Percentiles rank a stretch among this genome's conserved stretches.
Conservation (phyloP, 306 rosid genomes). For the Lathyrus tuberosus region DNA sequence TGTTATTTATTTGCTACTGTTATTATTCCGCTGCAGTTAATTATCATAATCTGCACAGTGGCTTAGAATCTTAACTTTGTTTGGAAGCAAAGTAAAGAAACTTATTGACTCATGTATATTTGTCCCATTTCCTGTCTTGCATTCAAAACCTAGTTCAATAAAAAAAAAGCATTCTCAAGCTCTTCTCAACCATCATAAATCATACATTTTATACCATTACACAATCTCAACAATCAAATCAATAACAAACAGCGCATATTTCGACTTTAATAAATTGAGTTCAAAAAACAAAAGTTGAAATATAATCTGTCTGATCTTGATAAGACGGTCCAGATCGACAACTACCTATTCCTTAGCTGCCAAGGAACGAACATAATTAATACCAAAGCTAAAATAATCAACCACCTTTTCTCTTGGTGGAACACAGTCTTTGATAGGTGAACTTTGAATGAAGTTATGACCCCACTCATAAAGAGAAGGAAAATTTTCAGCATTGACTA, state of each 20-base stretch:
- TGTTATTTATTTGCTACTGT: no score
- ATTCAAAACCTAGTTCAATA: background rate
- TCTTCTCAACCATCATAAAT: background rate
- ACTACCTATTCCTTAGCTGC: conserved; percentile 25
- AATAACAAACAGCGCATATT: background rate
- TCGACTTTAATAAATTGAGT: background rate
- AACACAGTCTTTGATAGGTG: conserved; percentile 49
- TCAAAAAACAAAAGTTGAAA: background rate
- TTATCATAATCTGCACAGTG: no score
- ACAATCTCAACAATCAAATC: no score
- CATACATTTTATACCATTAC: no score
- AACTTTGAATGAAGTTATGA: conserved; percentile 35
- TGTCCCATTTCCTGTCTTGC: background rate
- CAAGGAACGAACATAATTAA: conserved; percentile 48
- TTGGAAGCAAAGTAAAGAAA: no score
- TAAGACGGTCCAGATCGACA: background rate
- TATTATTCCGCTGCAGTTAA: no score
- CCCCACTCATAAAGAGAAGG: conserved; percentile 51
- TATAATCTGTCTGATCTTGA: background rate
- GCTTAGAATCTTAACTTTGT: no score
- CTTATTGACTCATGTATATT: background rate
- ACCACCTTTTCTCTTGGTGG: conserved; percentile 43
- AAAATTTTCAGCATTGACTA: conserved; percentile 42
- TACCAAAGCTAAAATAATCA: conserved; percentile 33
- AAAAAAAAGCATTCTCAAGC: background rate